These are phyloP conservation scores for Blastomyces gilchristii DNA, from an alignment of 2,329 filamentous ascomycete species.

Conservation along the genomic window DNA sequence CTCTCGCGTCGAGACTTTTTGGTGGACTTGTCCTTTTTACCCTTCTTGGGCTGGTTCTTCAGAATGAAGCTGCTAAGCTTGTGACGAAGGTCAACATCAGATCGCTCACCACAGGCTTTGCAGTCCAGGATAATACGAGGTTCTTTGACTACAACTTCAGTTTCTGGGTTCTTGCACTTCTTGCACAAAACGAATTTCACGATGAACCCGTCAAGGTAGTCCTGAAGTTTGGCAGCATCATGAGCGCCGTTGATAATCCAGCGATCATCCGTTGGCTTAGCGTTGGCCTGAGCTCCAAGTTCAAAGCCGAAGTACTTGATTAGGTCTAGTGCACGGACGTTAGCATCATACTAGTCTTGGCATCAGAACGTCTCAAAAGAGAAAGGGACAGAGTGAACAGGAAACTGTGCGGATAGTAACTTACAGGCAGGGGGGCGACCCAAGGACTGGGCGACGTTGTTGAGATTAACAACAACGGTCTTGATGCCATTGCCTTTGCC, in stretches of 20 bases:
- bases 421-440: slow-evolving; percentile 73
- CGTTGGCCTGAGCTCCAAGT: slow-evolving; percentile 96
- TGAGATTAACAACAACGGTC: slow-evolving; percentile 93
- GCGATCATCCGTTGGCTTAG: slow-evolving; percentile 90
- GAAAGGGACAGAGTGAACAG: neutral
- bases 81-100: slow-evolving; percentile 80
- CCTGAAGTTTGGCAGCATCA: slow-evolving; percentile 88
- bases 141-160: slow-evolving; percentile 90
- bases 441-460: slow-evolving; percentile 83
- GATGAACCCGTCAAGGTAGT: slow-evolving; percentile 97
- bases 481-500: slow-evolving; percentile 99
- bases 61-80: slow-evolving; percentile 97
- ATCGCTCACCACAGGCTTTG: slow-evolving; percentile 94
- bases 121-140: slow-evolving; percentile 87
- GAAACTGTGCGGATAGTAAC: slow-evolving; percentile 12
- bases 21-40: slow-evolving; percentile 92
- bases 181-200: slow-evolving; percentile 98
- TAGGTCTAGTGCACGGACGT: slow-evolving; percentile 45
- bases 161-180: slow-evolving; percentile 99
- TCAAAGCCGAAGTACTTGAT: slow-evolving; percentile 99
- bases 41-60: slow-evolving; percentile 81
- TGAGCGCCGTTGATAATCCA: slow-evolving; percentile 99
- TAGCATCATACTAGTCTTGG: slow-evolving; percentile 4
- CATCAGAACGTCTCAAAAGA: slow-evolving; percentile 7
- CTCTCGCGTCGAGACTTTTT: slow-evolving; percentile 72